phyloP scores from a whole-genome alignment of 495 filamentous ascomycete species.

The Daldinia childiae region DNA sequence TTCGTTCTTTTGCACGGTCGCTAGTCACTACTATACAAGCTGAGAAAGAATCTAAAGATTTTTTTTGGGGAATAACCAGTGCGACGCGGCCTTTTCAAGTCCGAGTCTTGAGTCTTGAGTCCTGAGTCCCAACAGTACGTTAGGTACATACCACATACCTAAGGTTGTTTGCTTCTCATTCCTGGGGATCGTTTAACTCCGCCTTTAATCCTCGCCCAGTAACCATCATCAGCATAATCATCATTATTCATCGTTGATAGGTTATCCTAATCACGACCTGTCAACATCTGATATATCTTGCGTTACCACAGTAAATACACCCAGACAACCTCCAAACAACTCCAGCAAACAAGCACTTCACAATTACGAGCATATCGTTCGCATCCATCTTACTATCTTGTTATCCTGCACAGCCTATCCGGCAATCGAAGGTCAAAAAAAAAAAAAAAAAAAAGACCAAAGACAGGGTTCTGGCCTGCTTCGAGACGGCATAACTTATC shows the following conservation, averaged over 20 bases:
- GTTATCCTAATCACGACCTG: neutral
- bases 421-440: constrained; percentile 13
- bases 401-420: constrained; percentile 17
- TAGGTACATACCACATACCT: neutral
- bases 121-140: neutral
- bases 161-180: constrained; percentile 9
- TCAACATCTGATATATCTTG: neutral
- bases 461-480: constrained; percentile 20
- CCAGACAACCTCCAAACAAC: constrained; percentile 10
- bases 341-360: constrained; percentile 20
- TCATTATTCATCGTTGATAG: neutral
- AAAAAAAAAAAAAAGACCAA: neutral
- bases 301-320: neutral
- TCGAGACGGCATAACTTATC: constrained; percentile 19
- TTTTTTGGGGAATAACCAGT: constrained; percentile 14
- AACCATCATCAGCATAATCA: no score
- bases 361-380: constrained; percentile 12
- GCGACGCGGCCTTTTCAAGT: constrained; percentile 17
- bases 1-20: constrained; percentile 28
- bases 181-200: neutral
- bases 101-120: neutral
- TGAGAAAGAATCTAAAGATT: constrained; percentile 14
- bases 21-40: neutral
- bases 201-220: no score
- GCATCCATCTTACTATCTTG: constrained; percentile 1